A percentile compares a stretch with the other conserved stretches of the same genome.
Evolutionary conservation across 2,329 filamentous ascomycete genomes (phyloP).

Genomic region (Ophiostoma ulmi): DNA sequence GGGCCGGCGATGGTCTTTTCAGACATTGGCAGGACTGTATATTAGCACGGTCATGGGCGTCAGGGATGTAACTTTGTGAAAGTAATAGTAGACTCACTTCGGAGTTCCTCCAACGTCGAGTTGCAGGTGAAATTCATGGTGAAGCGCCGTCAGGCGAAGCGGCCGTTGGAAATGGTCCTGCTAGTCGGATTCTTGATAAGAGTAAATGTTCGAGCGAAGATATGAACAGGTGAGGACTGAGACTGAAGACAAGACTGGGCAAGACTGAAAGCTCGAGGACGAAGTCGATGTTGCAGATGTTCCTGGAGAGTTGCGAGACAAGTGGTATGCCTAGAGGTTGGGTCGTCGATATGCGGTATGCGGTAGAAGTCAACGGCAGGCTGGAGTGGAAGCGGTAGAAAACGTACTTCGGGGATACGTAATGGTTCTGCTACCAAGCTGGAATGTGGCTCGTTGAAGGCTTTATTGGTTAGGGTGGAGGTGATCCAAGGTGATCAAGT

Average conservation of each 20-base stretch:
- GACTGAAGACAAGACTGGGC: neutral
- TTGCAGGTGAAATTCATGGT: constrained; percentile 41
- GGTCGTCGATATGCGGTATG: neutral
- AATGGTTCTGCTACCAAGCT: neutral
- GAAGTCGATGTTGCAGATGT: neutral
- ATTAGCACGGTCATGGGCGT: constrained; percentile 19
- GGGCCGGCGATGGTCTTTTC: constrained; percentile 45
- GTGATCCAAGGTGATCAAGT: neutral
- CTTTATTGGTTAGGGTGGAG: neutral
- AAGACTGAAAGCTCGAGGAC: neutral
- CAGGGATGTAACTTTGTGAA: neutral
- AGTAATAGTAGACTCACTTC: constrained; percentile 33
- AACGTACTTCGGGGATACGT: constrained; percentile 8
- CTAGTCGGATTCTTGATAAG: neutral
- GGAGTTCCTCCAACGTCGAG: constrained; percentile 42
- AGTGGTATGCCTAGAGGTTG: neutral
- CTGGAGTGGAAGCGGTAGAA: constrained; percentile 11
- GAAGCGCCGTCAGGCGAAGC: constrained; percentile 16
- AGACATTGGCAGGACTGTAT: constrained; percentile 40
- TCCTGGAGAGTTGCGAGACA: neutral
- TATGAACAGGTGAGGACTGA: neutral
- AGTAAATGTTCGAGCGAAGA: too few relatives aligned
- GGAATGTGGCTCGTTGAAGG: constrained; percentile 6
- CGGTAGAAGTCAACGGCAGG: constrained; percentile 12
- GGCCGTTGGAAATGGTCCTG: neutral